A percentile compares a stretch with the other conserved stretches of the same genome.
Evolutionary conservation across 768 basidiomycete genomes (phyloP).

Genomic region (Tylopilus plumbeoviolaceoides): DNA sequence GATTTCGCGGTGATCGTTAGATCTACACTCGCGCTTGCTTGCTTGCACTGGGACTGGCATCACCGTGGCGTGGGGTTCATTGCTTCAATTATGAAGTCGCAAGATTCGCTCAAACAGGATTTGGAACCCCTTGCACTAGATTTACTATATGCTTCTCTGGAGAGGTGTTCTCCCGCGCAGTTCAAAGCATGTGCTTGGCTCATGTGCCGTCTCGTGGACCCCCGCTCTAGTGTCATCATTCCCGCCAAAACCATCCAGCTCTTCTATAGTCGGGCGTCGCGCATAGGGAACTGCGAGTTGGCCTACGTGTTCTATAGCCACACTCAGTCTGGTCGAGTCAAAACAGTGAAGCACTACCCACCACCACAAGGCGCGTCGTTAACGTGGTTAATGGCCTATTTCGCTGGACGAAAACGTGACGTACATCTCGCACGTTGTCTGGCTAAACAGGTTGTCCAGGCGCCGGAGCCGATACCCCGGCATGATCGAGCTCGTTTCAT

Average conservation of each 20-base stretch:
- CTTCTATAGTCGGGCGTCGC: constrained; percentile 42
- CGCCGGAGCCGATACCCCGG: constrained; percentile 38
- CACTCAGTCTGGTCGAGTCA: constrained; percentile 35
- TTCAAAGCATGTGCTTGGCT: constrained; percentile 40
- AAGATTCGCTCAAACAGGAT: constrained; percentile 18
- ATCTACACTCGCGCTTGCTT: constrained; percentile 47
- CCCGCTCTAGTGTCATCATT: constrained; percentile 30
- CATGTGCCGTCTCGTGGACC: constrained; percentile 37
- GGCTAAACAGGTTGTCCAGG: constrained; percentile 44
- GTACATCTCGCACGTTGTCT: constrained; percentile 47
- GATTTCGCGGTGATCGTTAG: constrained; percentile 47
- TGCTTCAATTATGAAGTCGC: constrained; percentile 23
- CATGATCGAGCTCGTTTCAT: constrained; percentile 50
- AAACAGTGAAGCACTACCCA: constrained; percentile 40
- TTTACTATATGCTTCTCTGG: constrained; percentile 40
- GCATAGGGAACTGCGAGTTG: constrained; percentile 26
- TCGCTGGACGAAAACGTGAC: constrained; percentile 36
- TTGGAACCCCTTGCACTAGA: constrained; percentile 39
- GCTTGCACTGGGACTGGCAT: constrained; percentile 54
- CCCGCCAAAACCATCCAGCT: constrained; percentile 42
- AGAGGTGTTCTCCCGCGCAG: constrained; percentile 32
- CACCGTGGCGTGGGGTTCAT: constrained; percentile 40
- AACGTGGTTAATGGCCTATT: constrained; percentile 50
- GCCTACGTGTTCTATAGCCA: constrained; percentile 47
- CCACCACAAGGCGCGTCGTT: constrained; percentile 45